phyloP scores from a whole-genome alignment of 371 early-diverging fungal genomes.

The Encephalitozoon intestinalis region DNA sequence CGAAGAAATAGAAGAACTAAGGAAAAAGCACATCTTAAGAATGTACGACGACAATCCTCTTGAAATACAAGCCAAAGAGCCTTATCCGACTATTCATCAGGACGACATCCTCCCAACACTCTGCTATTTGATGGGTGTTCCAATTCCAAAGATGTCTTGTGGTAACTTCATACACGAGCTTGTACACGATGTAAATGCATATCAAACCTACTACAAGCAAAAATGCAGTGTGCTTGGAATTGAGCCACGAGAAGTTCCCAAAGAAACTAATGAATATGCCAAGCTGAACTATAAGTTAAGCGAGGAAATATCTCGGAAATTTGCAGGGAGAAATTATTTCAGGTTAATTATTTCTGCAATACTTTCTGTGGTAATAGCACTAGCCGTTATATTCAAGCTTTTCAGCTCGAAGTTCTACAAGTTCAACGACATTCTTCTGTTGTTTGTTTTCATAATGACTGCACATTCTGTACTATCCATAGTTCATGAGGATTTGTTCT shows the following conservation, averaged over 20 bases:
- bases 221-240: conserved; percentile 11
- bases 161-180: conserved; percentile 56
- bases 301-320: neutral
- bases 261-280: neutral
- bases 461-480: conserved; percentile 39
- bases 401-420: neutral
- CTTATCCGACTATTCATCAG: conserved; percentile 47
- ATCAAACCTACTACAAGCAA: conserved; percentile 3
- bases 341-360: neutral
- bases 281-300: neutral
- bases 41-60: conserved; percentile 11
- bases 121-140: conserved; percentile 51
- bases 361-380: neutral
- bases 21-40: neutral
- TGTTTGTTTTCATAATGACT: conserved; percentile 20
- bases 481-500: conserved; percentile 39
- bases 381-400: neutral
- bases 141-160: conserved; percentile 50
- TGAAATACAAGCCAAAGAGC: neutral
- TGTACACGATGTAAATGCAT: conserved; percentile 4
- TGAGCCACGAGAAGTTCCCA: neutral
- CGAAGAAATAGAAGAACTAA: neutral
- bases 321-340: neutral
- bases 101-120: conserved; percentile 60
- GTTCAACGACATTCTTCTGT: neutral